Base-by-base conservation (phyloP, 2,329 filamentous ascomycete species). In the Epichloe coenophiala region DNA sequence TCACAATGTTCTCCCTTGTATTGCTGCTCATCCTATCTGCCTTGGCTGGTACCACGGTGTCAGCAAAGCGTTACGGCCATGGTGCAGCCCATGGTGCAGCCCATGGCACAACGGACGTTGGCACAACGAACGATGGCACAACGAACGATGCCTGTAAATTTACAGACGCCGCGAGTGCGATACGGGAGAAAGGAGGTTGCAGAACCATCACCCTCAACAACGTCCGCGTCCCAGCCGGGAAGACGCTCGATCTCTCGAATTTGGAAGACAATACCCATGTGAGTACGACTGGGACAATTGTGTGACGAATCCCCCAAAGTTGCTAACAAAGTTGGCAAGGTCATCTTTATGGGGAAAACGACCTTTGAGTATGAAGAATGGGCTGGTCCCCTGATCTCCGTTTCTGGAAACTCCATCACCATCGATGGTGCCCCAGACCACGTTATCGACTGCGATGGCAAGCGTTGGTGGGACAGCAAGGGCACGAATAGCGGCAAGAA, bases 401-500 rank as follows among this genome's bases (percentile, higher is more conserved):
- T 51, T 4, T 43, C 44, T 6, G 49, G 49, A 33, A 51, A 27
- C 5, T 21, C 13, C 38, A 38, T 51, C 19, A 2, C 9, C 3
- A 9, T 51, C 3, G 9, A 38, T 2, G 49, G 49, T 13, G 19
- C 43, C 9, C 17, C 44, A 3, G 43, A 55, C 7, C 54, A 57
- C 70, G 69, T 53, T 17, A 72, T 84, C 47, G 69, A 84, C 57
- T 76, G 77, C 50, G 70, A 76, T 39, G 79, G 80, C 37, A 59
- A 70, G 8, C 62, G 66, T 33, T 83, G 75, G 74, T 84, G 80
- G 81, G 80, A 84, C 57, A 69, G 72, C 48, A 57, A 80, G 64
- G 81, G 81, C 33, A 6, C 2, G 12, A 80, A 79, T 59, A 77
- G 79, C 31, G 80, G 80, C 60, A 74, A 73, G 65, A 84, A 84